Percentiles rank a stretch among this genome's conserved stretches.
These are phyloP conservation scores for Dendrothele bispora DNA, from an alignment of 768 basidiomycete species.

Conservation along the genomic window DNA sequence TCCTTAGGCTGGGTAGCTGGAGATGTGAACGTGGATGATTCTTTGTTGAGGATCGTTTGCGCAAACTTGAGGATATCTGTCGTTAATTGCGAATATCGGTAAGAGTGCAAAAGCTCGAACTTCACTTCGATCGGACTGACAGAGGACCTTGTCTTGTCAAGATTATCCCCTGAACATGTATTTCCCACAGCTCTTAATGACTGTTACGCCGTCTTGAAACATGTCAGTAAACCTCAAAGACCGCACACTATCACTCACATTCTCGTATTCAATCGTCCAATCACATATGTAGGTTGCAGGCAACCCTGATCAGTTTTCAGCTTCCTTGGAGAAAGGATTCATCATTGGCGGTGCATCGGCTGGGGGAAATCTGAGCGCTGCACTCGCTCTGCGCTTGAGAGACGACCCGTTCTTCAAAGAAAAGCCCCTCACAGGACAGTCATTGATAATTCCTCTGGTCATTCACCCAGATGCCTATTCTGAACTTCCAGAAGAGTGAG, in stretches of 20 bases:
- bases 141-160: background rate
- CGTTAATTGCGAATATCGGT: constrained; percentile 16
- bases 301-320: constrained; percentile 5
- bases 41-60: constrained; percentile 12
- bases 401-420: constrained; percentile 19
- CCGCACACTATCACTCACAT: constrained; percentile 5
- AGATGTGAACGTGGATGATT: constrained; percentile 15
- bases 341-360: constrained; percentile 23
- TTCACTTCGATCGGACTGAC: background rate
- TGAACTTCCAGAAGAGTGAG: constrained; percentile 15
- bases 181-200: constrained; percentile 21
- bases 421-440: constrained; percentile 21
- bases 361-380: constrained; percentile 20
- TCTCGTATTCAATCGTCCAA: background rate
- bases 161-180: constrained; percentile 23
- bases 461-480: constrained; percentile 18
- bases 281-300: background rate
- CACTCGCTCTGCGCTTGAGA: constrained; percentile 17
- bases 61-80: constrained; percentile 16
- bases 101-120: background rate
- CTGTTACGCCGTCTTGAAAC: constrained; percentile 22
- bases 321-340: constrained; percentile 18
- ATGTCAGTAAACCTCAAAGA: constrained; percentile 17
- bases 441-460: constrained; percentile 18
- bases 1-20: constrained; percentile 7